Evolutionary conservation across 208 protist genomes (phyloP).

Genomic region (Leishmania aethiopica): DNA sequence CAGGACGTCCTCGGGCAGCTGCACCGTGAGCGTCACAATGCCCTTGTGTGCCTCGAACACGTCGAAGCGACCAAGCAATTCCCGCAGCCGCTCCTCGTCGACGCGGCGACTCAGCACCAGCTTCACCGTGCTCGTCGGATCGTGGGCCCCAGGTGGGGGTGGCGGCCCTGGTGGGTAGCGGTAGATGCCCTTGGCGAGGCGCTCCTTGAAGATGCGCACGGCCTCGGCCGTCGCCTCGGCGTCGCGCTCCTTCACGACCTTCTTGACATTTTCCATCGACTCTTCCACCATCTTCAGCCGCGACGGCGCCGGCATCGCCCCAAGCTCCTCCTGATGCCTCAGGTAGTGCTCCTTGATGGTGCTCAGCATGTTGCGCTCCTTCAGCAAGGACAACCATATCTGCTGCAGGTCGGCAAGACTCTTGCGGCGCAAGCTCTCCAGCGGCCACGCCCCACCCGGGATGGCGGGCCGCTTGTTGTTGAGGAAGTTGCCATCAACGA

Average conservation of each 20-base stretch:
- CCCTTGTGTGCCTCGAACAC: slow-evolving; percentile 86
- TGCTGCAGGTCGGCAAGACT: slow-evolving; percentile 92
- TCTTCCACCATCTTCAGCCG: slow-evolving; percentile 83
- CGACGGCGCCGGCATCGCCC: slow-evolving; percentile 88
- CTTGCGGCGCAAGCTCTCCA: slow-evolving; percentile 85
- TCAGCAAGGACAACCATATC: slow-evolving; percentile 91
- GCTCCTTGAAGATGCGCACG: slow-evolving; percentile 66
- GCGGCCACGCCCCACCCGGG: slow-evolving; percentile 87
- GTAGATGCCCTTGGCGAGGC: slow-evolving; percentile 70
- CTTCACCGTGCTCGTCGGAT: slow-evolving; percentile 62
- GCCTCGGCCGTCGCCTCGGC: slow-evolving; percentile 72
- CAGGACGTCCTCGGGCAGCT: slow-evolving; percentile 68
- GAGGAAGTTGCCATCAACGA: slow-evolving; percentile 89
- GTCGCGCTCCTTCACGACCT: slow-evolving; percentile 85
- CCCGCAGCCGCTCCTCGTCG: slow-evolving; percentile 64
- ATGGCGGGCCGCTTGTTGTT: slow-evolving; percentile 88
- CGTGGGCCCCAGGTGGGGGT: slow-evolving; percentile 67
- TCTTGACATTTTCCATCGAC: slow-evolving; percentile 84
- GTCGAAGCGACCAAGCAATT: slow-evolving; percentile 82
- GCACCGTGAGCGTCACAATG: slow-evolving; percentile 71
- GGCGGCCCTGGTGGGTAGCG: slow-evolving; percentile 88
- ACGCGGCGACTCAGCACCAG: slow-evolving; percentile 69
- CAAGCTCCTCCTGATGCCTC: slow-evolving; percentile 89
- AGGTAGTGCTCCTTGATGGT: slow-evolving; percentile 88
- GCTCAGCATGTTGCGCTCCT: slow-evolving; percentile 93